Evolutionary conservation across 2,329 filamentous ascomycete genomes (phyloP).

Genomic region (Talaromyces sp.): DNA sequence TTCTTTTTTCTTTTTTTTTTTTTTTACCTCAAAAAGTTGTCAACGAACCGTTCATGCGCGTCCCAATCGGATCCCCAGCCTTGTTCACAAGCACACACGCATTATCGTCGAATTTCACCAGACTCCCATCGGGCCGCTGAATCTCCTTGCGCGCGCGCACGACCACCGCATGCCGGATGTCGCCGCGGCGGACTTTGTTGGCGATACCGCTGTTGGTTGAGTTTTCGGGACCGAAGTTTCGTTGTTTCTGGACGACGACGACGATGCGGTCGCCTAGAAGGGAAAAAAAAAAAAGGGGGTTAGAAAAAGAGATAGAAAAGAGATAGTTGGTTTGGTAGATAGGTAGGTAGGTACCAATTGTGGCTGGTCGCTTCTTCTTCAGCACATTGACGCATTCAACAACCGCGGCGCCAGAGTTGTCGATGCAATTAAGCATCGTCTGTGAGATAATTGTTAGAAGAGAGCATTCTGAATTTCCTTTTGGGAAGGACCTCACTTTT

Average conservation of each 20-base stretch:
- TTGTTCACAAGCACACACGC: conserved; percentile 97
- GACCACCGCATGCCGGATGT: conserved; percentile 92
- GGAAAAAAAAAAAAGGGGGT: too few relatives aligned
- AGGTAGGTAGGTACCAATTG: conserved; percentile 63
- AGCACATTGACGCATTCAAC: conserved; percentile 95
- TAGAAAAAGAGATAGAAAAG: too few relatives aligned
- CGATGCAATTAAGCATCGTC: conserved; percentile 99
- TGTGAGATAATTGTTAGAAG: conserved; percentile 44
- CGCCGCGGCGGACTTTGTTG: conserved; percentile 92
- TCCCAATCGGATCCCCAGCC: conserved; percentile 89
- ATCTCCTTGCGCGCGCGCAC: conserved; percentile 87
- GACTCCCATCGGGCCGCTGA: conserved; percentile 80
- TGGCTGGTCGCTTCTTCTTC: conserved; percentile 78
- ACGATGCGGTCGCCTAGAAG: conserved; percentile 84
- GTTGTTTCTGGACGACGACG: conserved; percentile 95
- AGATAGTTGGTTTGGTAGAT: not conserved
- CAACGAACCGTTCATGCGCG: conserved; percentile 70
- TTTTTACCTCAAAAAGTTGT: not conserved
- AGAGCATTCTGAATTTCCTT: not conserved
- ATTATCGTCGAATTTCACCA: conserved; percentile 94
- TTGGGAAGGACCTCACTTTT: conserved; percentile 51
- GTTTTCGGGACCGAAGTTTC: conserved; percentile 66
- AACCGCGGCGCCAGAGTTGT: conserved; percentile 96
- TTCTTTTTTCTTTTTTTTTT: conserved; percentile 5
- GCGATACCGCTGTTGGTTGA: conserved; percentile 69